Evolutionary conservation across 495 filamentous ascomycete species (phyloP), one percentile per base, ranked within the genome.

Genomic region (Penicillium steckii): DNA sequence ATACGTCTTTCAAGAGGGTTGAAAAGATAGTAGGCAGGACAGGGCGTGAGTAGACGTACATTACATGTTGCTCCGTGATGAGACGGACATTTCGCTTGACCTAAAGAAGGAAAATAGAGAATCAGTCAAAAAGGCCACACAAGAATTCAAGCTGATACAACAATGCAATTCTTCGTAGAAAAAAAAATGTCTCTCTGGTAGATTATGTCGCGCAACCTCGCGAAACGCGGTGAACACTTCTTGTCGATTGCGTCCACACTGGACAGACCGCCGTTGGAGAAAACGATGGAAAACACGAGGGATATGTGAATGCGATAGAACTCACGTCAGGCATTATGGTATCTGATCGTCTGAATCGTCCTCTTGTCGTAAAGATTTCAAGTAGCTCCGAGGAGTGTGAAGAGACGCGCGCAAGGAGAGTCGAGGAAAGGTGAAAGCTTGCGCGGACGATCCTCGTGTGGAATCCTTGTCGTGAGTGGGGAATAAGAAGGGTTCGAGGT

Each of bases 41-140:
- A 44, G 35, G 30, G 17, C 35, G 17, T 44, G 26, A 57, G 35
- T 27, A 22, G 18, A 82, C 89, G 69, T 84, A 95, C 91, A 91
- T 86, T 67, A 89, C 81, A 52, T 83, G 81, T 70, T 97, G 93
- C 71, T 91, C 85, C 22, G 94, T 98, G 54, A 97, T 80, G 71
- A 98, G 81, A 79, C 93, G 92, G 68, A 98, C 80, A 51, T 80
- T 89, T 53, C 94, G 85, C 77, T 95, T 90, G 66, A 91, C 79
- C 88, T 92, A 57, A 9, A 51, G n/a, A 10, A 27, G 26, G 26
- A 27, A 4, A 27, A 27, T 27, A 5, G 10, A 5, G 26, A 27
- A 5, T 5, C 10, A 10, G 8, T 8, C 9, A 30, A 30, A 10
- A 1, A 12, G 9, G 27, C n/a, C n/a, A 13, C 7, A 8, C 0